Percentiles rank a stretch among this genome's conserved stretches.
These are phyloP conservation scores for Sedum album DNA, from an alignment of 164 flowering plant species.

Conservation along the genomic window DNA sequence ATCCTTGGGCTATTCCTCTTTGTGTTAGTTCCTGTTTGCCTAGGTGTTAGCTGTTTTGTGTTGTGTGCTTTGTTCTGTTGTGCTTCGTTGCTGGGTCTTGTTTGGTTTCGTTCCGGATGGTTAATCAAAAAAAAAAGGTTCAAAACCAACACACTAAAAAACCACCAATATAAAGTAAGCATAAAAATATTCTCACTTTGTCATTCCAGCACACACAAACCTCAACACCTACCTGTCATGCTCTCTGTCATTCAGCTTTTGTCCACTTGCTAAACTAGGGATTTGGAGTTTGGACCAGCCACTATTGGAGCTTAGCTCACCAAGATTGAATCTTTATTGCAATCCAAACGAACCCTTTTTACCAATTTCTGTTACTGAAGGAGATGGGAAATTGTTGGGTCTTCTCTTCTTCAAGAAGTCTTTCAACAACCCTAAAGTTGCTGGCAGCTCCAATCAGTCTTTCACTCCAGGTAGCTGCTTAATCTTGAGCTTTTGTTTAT, in stretches of 20 bases:
- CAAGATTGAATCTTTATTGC: constrained; percentile 1
- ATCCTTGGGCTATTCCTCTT: too few species aligned
- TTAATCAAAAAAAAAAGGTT: too few species aligned
- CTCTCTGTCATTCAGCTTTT: neutral
- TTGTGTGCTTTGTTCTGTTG: too few species aligned
- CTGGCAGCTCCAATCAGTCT: constrained; percentile 5
- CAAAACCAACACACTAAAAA: neutral
- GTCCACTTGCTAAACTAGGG: neutral
- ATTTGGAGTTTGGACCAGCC: neutral
- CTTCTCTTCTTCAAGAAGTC: constrained; percentile 7
- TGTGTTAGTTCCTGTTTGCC: too few species aligned
- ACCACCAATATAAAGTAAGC: neutral
- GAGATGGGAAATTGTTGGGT: constrained; percentile 22
- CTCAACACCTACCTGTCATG: neutral
- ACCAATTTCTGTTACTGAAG: neutral
- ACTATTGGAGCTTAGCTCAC: too few species aligned
- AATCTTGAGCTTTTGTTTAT: neutral
- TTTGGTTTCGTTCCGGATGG: too few species aligned
- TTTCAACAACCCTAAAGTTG: neutral
- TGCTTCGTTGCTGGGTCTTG: too few species aligned
- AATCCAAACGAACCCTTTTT: neutral
- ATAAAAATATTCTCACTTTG: constrained; percentile 10
- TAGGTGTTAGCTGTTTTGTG: too few species aligned
- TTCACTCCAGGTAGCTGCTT: too few species aligned
- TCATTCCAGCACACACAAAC: neutral